Evolutionary conservation across 768 basidiomycete species (phyloP), one percentile per base, ranked within the genome.

Genomic region (Termitomyces sp.): DNA sequence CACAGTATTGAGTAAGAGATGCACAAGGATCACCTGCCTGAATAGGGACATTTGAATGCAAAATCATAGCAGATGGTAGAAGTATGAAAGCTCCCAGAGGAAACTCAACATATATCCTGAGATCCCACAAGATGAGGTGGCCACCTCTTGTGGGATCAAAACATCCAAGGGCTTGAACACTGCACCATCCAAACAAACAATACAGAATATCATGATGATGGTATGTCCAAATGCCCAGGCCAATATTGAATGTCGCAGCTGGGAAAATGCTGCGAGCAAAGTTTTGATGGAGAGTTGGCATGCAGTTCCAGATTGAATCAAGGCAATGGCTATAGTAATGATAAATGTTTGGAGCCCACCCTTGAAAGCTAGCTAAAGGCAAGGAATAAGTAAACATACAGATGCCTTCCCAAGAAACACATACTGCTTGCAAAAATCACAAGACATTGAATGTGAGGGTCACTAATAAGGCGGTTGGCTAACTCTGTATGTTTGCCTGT

Each of bases 21-120:
- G 27, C 52, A 40, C 18, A 24, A 12, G n/a, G 12, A 33, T 53
- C 24, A 13, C 32, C 18, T 9, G 5, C 14, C 5, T 33, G 7
- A 18, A 49, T 18, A 18, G 32, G 48, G 5, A 34, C 27, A 36
- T 62, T 62, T 4, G 20, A 36, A 26, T 62, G 60, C 4, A 4
- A 46, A 24, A 58, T 22, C 5, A 47, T 53, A 3, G 57, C 53
- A 6, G 57, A 58, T 1, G 60, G 60, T 8, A 62, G 34, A 32
- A 62, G 48, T 18, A 58, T 55, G 9, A 48, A 27, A 14, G 52
- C 34, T 7, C 59, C 34, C 5, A 51, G 26, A 27, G 53, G 58
- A 27, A 60, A 60, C 40, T 60, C 58, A 5, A 60, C n/a, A 33
- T 37, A 33, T 22, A 48, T 2, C 18, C 47, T 30, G 14, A 27